A percentile compares a stretch with the other conserved stretches of the same genome.
phyloP scores from a whole-genome alignment of 1,284 basidiomycete genomes.

The Cutaneotrichosporon cavernicola region DNA sequence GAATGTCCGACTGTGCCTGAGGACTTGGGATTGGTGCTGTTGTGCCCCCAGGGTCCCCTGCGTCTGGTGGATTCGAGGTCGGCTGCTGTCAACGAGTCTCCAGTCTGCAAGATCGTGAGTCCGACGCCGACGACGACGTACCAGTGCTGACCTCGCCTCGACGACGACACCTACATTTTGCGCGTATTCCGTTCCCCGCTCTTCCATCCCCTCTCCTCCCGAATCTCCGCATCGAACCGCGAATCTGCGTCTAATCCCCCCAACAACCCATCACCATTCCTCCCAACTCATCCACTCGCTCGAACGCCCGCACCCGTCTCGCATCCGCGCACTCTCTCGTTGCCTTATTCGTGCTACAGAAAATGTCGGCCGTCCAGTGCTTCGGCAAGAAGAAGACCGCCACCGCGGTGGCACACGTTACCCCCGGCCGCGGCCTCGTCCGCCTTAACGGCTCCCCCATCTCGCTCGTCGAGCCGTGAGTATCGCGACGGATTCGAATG shows the following conservation, averaged over 20 bases:
- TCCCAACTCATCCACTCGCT: background rate
- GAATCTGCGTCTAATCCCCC: background rate
- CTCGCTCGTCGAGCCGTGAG: conserved; percentile 79
- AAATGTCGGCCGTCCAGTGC: conserved; percentile 73
- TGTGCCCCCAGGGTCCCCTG: background rate
- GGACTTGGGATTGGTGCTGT: background rate
- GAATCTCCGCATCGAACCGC: background rate
- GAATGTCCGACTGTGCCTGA: conserved; percentile 1
- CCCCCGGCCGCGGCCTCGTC: conserved; percentile 95
- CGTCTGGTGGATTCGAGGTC: conserved; percentile 8
- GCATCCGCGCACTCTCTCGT: background rate
- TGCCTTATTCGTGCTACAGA: conserved; percentile 27
- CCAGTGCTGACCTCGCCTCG: conserved; percentile 15
- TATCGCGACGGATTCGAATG: conserved; percentile 18
- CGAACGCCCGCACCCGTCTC: background rate
- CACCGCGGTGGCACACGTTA: conserved; percentile 92
- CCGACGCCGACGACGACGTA: conserved; percentile 12
- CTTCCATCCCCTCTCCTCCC: background rate
- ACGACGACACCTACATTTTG: conserved; percentile 1
- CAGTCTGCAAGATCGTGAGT: conserved; percentile 29
- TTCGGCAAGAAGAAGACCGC: conserved; percentile 99
- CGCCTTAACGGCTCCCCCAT: conserved; percentile 97
- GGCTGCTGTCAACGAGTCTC: conserved; percentile 12
- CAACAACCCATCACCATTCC: background rate
- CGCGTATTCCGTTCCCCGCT: conserved; percentile 5